Conservation (phyloP, 2,329 filamentous ascomycete genomes). For the Neofusicoccum sp. region DNA sequence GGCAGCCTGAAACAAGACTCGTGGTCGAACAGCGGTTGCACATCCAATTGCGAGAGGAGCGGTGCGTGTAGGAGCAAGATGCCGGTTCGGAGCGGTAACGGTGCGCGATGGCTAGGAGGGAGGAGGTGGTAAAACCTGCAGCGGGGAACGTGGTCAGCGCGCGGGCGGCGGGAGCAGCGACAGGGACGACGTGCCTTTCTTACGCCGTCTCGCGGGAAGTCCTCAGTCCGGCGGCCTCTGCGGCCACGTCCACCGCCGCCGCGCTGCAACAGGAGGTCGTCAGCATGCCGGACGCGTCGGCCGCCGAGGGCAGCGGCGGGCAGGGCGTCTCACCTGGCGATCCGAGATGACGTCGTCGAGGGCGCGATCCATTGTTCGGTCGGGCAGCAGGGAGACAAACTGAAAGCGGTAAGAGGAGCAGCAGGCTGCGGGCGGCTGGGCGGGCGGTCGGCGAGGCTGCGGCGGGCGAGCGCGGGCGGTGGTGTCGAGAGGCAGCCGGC, state of each 20-base stretch:
- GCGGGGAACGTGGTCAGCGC: constrained; percentile 4
- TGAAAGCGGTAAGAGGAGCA: not conserved
- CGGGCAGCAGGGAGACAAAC: not conserved
- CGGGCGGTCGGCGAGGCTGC: not conserved
- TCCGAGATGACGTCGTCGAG: constrained; percentile 64
- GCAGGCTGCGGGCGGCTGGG: not conserved
- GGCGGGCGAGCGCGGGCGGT: not conserved
- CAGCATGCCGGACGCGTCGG: not conserved
- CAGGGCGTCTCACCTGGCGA: constrained; percentile 47
- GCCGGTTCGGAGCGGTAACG: constrained; percentile 13
- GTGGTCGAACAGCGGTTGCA: constrained; percentile 27
- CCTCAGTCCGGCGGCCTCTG: constrained; percentile 46
- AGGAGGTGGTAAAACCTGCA: constrained; percentile 19
- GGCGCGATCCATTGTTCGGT: constrained; percentile 57
- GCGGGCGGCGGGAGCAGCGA: not conserved
- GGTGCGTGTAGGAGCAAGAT: constrained; percentile 19
- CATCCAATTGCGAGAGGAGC: constrained; percentile 24
- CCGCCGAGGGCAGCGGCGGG: not conserved
- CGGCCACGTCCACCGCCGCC: constrained; percentile 29
- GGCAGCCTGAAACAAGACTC: constrained; percentile 29
- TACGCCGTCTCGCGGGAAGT: constrained; percentile 75
- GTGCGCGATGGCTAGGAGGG: constrained; percentile 34
- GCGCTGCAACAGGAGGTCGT: constrained; percentile 22
- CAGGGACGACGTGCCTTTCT: constrained; percentile 67
- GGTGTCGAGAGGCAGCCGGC: not conserved